A percentile compares a stretch with the other conserved stretches of the same genome.
Conservation (phyloP, 2,329 filamentous ascomycete species). For the Microsporum canis region DNA sequence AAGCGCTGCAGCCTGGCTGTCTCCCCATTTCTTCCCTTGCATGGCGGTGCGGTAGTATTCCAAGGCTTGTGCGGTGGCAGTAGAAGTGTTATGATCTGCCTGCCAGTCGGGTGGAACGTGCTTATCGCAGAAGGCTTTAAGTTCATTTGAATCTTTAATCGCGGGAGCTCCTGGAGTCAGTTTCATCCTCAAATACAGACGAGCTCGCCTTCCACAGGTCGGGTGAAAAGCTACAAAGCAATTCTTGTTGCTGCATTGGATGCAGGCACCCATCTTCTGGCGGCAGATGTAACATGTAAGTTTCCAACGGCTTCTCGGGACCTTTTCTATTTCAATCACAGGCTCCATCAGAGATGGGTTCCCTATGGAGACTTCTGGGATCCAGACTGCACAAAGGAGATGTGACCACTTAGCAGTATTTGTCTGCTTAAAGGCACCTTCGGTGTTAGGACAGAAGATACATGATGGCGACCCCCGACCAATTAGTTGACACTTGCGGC, state of each 20-base stretch:
- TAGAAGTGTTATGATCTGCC: slow-evolving; percentile 70
- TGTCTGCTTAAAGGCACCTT: slow-evolving; percentile 97
- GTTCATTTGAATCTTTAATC: slow-evolving; percentile 65
- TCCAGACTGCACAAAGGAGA: slow-evolving; percentile 94
- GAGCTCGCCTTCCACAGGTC: slow-evolving; percentile 80
- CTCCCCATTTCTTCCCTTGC: slow-evolving; percentile 82
- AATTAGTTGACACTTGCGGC: slow-evolving; percentile 90
- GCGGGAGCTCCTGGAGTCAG: slow-evolving; percentile 68
- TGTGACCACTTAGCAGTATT: slow-evolving; percentile 95
- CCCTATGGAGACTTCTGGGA: slow-evolving; percentile 88
- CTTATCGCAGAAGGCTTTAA: slow-evolving; percentile 93
- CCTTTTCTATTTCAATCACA: slow-evolving; percentile 94
- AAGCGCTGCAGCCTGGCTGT: slow-evolving; percentile 73
- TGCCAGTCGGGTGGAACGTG: slow-evolving; percentile 86
- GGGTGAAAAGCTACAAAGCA: slow-evolving; percentile 97
- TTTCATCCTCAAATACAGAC: slow-evolving; percentile 93
- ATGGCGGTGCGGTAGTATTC: slow-evolving; percentile 83
- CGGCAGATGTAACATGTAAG: slow-evolving; percentile 92
- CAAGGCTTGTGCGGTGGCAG: slow-evolving; percentile 70
- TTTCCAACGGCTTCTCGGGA: slow-evolving; percentile 89
- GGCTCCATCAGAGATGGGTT: slow-evolving; percentile 98
- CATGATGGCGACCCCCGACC: slow-evolving; percentile 86
- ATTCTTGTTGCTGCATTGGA: slow-evolving; percentile 94
- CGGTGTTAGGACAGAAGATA: slow-evolving; percentile 96
- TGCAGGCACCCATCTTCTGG: slow-evolving; percentile 95